A percentile compares a stretch with the other conserved stretches of the same genome.
Evolutionary conservation across 139 green algal species (phyloP).

Genomic region (Micractinium conductrix): DNA sequence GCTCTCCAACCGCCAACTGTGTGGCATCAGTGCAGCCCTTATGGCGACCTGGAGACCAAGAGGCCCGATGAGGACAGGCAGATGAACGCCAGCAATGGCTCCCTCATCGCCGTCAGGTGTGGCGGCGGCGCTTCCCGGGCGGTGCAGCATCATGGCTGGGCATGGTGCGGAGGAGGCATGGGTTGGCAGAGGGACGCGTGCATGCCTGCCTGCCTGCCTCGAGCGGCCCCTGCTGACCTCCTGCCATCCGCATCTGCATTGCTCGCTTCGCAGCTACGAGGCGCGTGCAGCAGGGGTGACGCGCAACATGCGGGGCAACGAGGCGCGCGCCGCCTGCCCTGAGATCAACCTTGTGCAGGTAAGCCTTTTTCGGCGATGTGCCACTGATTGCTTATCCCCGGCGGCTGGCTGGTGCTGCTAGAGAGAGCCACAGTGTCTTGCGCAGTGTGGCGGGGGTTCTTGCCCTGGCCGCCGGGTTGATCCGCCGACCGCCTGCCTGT

Average conservation of each 20-base stretch:
- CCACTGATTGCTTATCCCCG: neutral
- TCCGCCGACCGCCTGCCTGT: no score
- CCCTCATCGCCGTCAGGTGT: conserved; percentile 82
- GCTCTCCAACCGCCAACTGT: no score
- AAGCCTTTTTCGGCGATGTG: conserved; percentile 42
- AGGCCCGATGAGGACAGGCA: conserved; percentile 52
- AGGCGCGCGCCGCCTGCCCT: conserved; percentile 70
- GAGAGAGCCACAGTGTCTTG: no score
- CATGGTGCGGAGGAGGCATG: no score
- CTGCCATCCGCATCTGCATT: neutral
- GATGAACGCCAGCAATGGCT: conserved; percentile 65
- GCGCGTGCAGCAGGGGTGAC: conserved; percentile 68
- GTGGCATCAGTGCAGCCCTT: conserved; percentile 81
- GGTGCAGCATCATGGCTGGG: no score
- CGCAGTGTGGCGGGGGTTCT: no score
- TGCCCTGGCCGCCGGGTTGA: no score
- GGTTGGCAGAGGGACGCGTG: no score
- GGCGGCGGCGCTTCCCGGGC: conserved; percentile 26
- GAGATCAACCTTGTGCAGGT: conserved; percentile 79
- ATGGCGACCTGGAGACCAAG: conserved; percentile 46
- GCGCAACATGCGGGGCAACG: conserved; percentile 72
- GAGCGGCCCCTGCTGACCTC: neutral
- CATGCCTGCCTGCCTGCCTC: neutral
- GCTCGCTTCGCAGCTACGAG: conserved; percentile 12
- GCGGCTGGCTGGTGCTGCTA: no score